phyloP scores from a whole-genome alignment of 805 yeast genomes.

The Dipodascopsis tothii region DNA sequence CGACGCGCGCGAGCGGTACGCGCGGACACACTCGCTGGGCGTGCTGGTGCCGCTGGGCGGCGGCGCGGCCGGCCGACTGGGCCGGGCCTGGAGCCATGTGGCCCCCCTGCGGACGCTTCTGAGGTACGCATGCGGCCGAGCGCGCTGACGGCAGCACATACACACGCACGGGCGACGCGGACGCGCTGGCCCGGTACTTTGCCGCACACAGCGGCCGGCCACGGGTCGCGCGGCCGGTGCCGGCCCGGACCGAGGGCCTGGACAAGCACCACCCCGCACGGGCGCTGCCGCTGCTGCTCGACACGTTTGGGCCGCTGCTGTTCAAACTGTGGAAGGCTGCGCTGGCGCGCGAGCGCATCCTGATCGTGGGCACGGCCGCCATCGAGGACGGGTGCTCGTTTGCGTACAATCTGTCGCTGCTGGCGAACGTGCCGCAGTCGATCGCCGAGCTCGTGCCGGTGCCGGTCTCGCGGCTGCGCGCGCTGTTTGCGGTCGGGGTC shows the following conservation, averaged over 20 bases:
- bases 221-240: background rate
- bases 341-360: constrained; percentile 48
- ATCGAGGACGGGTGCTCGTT: constrained; percentile 42
- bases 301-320: constrained; percentile 54
- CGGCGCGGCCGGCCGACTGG: constrained; percentile 10
- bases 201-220: background rate
- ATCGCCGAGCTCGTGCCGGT: constrained; percentile 34
- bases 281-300: constrained; percentile 38
- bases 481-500: constrained; percentile 16
- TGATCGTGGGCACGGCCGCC: constrained; percentile 34
- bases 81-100: constrained; percentile 30
- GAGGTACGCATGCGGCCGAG: constrained; percentile 7
- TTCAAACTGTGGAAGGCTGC: constrained; percentile 60
- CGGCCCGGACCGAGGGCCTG: background rate
- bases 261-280: constrained; percentile 33
- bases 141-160: constrained; percentile 21
- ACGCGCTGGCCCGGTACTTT: constrained; percentile 9
- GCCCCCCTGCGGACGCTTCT: constrained; percentile 33
- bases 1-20: constrained; percentile 24
- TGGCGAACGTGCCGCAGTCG: constrained; percentile 60
- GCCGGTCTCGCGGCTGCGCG: constrained; percentile 16
- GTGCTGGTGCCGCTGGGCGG: constrained; percentile 33
- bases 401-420: constrained; percentile 50
- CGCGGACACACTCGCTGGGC: constrained; percentile 55
- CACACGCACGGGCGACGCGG: too few species aligned